Evolutionary conservation across 495 filamentous ascomycete genomes (phyloP).

Genomic region (Neurospora sublineolata): DNA sequence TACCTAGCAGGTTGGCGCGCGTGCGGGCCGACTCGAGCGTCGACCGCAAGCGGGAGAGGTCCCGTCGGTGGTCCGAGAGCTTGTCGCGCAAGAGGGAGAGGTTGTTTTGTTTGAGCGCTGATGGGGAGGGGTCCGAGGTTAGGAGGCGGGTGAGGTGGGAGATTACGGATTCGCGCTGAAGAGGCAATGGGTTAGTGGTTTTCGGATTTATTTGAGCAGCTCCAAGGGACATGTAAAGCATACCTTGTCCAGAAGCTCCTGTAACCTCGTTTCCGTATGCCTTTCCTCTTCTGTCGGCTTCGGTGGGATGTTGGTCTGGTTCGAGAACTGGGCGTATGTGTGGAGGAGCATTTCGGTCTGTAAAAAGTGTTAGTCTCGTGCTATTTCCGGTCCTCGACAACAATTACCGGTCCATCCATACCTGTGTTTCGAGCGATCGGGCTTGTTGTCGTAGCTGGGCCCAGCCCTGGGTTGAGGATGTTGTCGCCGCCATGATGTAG

Average conservation of each 20-base stretch:
- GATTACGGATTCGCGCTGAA: constrained; percentile 70
- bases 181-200: neutral
- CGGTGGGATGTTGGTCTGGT: constrained; percentile 61
- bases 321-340: constrained; percentile 91
- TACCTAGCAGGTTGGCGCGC: constrained; percentile 81
- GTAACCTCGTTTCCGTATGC: constrained; percentile 64
- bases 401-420: constrained; percentile 25
- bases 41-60: constrained; percentile 60
- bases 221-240: neutral
- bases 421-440: constrained; percentile 82
- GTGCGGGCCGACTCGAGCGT: constrained; percentile 63
- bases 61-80: constrained; percentile 73
- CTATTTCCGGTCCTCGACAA: constrained; percentile 1
- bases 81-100: constrained; percentile 85
- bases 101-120: constrained; percentile 89
- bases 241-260: constrained; percentile 75
- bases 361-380: neutral
- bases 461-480: constrained; percentile 73
- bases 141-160: constrained; percentile 78
- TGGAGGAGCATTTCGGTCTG: constrained; percentile 91
- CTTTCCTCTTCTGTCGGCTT: constrained; percentile 81
- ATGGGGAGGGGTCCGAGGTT: constrained; percentile 86
- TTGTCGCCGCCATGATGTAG: constrained; percentile 47
- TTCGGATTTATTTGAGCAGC: neutral
- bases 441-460: constrained; percentile 92